Base-by-base conservation (phyloP, 768 basidiomycete species). In the Jaapia argillacea region DNA sequence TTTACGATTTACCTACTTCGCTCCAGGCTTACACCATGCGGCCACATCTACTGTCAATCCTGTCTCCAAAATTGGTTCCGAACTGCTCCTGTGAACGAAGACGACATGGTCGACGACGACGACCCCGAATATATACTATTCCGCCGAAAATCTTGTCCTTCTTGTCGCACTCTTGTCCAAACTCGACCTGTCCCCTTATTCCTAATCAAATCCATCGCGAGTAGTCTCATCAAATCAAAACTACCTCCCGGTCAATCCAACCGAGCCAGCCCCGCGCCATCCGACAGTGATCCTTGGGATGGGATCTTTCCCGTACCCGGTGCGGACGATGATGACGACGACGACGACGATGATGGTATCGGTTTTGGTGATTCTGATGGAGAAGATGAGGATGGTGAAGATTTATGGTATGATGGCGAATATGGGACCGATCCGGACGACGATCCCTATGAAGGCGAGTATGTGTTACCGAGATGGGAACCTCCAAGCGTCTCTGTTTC, bases 21-120 rank as follows among this genome's bases (percentile, higher is more conserved):
- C 36, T 42, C 13, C 41, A 85, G 84, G 2, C 66, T 86, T 36
- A 72, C 81, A 1, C 85, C 85, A 0, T 87, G 85, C 52, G 85
- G 85, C 1, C 85, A 87, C 50, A 71, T 83, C n/a, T 65, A 83
- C n/a, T 87, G 85, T 45, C 68, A 81, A 22, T 51, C 54, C 2
- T 87, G 85, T 51, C 72, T 87, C 6, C 79, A 83, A 58, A 76
- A 79, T 51, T 87, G 85, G 85, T 87, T 87, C 62, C 72, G 75
- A 46, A 71, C 75, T 41, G 81, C 82, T 3, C 82, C 83, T 3
- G 60, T 65, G 0, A 47, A 54, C 14, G 69, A 68, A 22, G 65
- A 68, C 27, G 70, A 70, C 14, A 72, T 71, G 66, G 46, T 59
- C 42, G 60, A 69, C 36, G 66, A 68, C 35, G 56, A 57, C 25